Base-by-base conservation (phyloP, 805 yeast species). In the Yarrowia phangngaensis region DNA sequence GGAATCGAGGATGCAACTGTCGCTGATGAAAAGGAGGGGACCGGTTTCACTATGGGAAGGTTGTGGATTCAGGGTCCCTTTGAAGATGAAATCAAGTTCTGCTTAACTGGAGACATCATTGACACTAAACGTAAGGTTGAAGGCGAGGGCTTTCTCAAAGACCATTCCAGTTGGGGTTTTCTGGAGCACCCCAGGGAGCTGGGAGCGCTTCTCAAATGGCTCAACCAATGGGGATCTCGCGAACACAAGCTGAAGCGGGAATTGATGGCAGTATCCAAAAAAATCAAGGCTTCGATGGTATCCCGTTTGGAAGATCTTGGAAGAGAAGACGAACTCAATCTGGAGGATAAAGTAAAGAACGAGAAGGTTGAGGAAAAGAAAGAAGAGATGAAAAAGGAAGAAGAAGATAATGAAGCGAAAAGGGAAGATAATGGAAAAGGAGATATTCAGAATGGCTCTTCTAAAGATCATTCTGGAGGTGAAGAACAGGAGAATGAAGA, bases 51-150 rank as follows among this genome's bases (percentile, higher is more conserved):
- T 20, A 82, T 84, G 82, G 95, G 96, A 6, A 71, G 84, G 50
- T 60, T 89, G 13, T 88, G 95, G 92, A 74, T 92, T 3, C 97
- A 88, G 63, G 98, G 98, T 0, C 97, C 97, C 1, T 71, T 60
- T 2, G 70, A 67, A 20, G 80, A 75, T 14, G 75, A 74, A 14
- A 57, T 59, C 17, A 65, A 63, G 20, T 58, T 74, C 19, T 56
- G 62, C 14, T 12, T 51, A 13, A 23, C 24, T 4, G 46, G 26
- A n/a, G 36, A 26, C 6, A 28, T 27, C n/a, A 24, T 38, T 20
- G 80, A 82, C 58, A 67, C 85, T 35, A 86, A 84, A 59, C 56
- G 78, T 12, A 64, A 82, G 16, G 94, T 83, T 57, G 95, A 85
- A 59, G 66, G 70, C 1, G 76, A 81, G 1, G 76, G 72, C 50